Evolutionary conservation across 2,329 filamentous ascomycete species (phyloP).

Genomic region (Sclerotinia minor): DNA sequence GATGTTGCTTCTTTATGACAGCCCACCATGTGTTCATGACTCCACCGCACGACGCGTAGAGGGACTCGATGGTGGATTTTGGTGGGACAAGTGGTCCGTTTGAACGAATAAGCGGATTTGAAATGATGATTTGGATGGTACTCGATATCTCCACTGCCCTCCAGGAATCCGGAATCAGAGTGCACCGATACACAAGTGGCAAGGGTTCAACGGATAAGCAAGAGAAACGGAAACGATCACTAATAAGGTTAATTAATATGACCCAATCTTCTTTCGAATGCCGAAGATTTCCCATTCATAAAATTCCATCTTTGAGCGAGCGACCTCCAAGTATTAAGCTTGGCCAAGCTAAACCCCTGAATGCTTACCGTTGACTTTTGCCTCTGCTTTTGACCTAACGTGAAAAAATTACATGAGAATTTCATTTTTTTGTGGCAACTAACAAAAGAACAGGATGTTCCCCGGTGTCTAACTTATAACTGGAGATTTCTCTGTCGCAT

Average conservation of each 20-base stretch:
- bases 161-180: not conserved
- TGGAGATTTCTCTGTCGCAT: constrained; percentile 11
- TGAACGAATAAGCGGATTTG: not conserved
- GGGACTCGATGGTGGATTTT: not conserved
- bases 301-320: not conserved
- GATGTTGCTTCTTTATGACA: not conserved
- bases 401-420: constrained; percentile 21
- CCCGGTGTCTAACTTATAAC: not conserved
- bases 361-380: constrained; percentile 10
- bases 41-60: not conserved
- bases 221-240: not conserved
- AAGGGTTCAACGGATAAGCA: not conserved
- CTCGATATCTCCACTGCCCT: too few species aligned
- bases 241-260: not conserved
- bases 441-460: not conserved
- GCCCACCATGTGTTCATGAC: not conserved
- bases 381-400: not conserved
- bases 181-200: not conserved
- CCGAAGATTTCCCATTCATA: constrained; percentile 7
- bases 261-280: not conserved
- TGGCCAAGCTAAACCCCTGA: constrained; percentile 17
- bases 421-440: constrained; percentile 17
- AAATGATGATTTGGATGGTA: not conserved
- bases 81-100: not conserved
- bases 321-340: not conserved